A percentile compares a stretch with the other conserved stretches of the same genome.
phyloP scores from a whole-genome alignment of 2,329 filamentous ascomycete genomes.

The Ophiostoma fasciatum region DNA sequence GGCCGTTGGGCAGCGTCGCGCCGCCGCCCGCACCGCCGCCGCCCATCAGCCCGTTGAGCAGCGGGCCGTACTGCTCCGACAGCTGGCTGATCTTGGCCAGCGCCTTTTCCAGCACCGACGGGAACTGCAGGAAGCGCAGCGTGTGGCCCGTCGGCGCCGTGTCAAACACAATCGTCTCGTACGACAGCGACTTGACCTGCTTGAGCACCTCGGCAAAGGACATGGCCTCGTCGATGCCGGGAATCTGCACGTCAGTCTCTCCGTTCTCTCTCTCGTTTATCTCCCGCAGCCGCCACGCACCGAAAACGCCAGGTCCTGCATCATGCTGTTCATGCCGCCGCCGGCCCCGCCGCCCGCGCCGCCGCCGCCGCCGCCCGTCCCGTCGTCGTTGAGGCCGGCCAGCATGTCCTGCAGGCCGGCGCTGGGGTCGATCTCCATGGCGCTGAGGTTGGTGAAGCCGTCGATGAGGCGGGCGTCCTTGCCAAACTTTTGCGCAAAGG shows the following conservation, averaged over 20 bases:
- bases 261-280: no score
- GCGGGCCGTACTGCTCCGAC: slow-evolving; percentile 84
- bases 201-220: slow-evolving; percentile 98
- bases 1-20: slow-evolving; percentile 63
- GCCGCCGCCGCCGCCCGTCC: slow-evolving; percentile 21
- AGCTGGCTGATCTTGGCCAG: slow-evolving; percentile 94
- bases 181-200: slow-evolving; percentile 96
- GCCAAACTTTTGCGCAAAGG: slow-evolving; percentile 97
- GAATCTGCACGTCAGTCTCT: slow-evolving; percentile 51
- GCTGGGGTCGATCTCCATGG: slow-evolving; percentile 99
- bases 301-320: slow-evolving; percentile 95
- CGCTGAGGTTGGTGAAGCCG: slow-evolving; percentile 84
- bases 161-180: slow-evolving; percentile 98
- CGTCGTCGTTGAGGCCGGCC: slow-evolving; percentile 59
- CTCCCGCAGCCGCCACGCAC: slow-evolving; percentile 38
- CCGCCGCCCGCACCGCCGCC: slow-evolving; percentile 38
- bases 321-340: slow-evolving; percentile 71
- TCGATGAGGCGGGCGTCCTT: slow-evolving; percentile 91
- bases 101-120: slow-evolving; percentile 93
- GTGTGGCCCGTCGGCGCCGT: slow-evolving; percentile 97
- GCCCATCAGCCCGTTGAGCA: slow-evolving; percentile 87
- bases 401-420: slow-evolving; percentile 93
- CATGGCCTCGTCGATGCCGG: slow-evolving; percentile 98
- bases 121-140: slow-evolving; percentile 95
- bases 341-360: slow-evolving; percentile 44